Evolutionary conservation across 2,329 filamentous ascomycete species (phyloP), one percentile per base, ranked within the genome.

Genomic region (Kalaharituber pfeilii): DNA sequence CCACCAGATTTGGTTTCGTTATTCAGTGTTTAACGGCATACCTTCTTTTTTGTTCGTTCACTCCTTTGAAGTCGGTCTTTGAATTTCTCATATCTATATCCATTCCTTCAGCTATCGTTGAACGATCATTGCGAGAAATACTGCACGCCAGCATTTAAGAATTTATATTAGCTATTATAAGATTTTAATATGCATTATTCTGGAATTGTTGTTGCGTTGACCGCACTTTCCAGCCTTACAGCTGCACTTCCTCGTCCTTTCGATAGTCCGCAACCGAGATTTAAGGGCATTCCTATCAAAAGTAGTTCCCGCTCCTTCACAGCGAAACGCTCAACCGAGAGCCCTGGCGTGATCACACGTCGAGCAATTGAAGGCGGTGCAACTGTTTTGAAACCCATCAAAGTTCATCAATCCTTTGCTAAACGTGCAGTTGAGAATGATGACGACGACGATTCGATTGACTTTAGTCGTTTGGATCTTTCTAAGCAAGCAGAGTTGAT

Each of bases 401-500:
- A 54, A 20, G 24, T 45, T 20, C 42, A 47, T 22, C 15, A 56
- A 53, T 30, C 52, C 24, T n/a, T 39, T 39, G 3, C 44, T 42
- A n/a, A 33, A 20, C 11, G 33, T 27, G 18, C 24, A 53, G 15
- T 33, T n/a, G n/a, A n/a, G n/a, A 18, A 39, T 8, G 33, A 6
- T 8, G 42, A 53, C 6, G 49, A 52, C 30, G 25, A 51, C 42
- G 28, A 55, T 25, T 18, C 18, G 2, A 50, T 52, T 9, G 56
- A 60, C 28, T 59, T 59, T 42, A 55, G 53, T n/a, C 44, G 42
- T 3, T 50, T 60, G 9, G 57, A 59, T 27, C 57, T 51, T n/a
- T 15, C 39, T 9, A 28, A 44, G 9, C 51, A 60, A 47, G 55
- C 55, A 4, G 50, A 58, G 33, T 53, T 60, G 20, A 53, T 59